Percentiles rank a stretch among this genome's conserved stretches.
Evolutionary conservation across 495 filamentous ascomycete genomes (phyloP).

Genomic region (Penicillium daleae): DNA sequence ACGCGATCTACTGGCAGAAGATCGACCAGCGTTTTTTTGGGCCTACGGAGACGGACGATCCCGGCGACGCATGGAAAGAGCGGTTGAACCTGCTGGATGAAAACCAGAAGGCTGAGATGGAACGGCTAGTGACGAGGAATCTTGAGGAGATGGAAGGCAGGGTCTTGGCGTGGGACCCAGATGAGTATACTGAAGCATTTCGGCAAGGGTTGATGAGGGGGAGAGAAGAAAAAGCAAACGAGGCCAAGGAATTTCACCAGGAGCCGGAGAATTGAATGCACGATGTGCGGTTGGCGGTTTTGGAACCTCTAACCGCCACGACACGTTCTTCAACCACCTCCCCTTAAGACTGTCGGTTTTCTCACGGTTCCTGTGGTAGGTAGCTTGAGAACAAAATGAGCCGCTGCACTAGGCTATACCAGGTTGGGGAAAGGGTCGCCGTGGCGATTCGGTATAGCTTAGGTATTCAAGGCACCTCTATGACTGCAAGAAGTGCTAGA

Average conservation of each 20-base stretch:
- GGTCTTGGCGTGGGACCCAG: neutral
- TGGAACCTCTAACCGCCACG: too few relatives aligned
- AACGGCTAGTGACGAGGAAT: neutral
- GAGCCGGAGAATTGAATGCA: too few relatives aligned
- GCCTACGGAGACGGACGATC: constrained; percentile 4
- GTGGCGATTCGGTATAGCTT: too few relatives aligned
- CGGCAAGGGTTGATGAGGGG: neutral
- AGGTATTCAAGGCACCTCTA: too few relatives aligned
- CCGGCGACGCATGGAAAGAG: constrained; percentile 16
- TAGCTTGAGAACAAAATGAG: too few relatives aligned
- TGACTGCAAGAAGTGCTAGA: neutral
- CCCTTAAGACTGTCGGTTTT: too few relatives aligned
- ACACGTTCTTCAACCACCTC: too few relatives aligned
- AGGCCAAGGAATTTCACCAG: too few relatives aligned
- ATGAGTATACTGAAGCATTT: neutral
- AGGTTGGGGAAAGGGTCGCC: too few relatives aligned
- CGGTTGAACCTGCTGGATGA: constrained; percentile 18
- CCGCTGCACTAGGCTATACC: too few relatives aligned
- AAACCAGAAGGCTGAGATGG: constrained; percentile 14
- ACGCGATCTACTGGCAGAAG: constrained; percentile 29
- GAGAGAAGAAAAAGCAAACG: neutral
- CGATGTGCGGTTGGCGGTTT: too few relatives aligned
- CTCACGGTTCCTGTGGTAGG: too few relatives aligned
- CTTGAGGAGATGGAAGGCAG: neutral
- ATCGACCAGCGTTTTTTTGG: constrained; percentile 30